Base-by-base conservation (phyloP, 2,329 filamentous ascomycete species). In the Decorospora gaudefroyi region DNA sequence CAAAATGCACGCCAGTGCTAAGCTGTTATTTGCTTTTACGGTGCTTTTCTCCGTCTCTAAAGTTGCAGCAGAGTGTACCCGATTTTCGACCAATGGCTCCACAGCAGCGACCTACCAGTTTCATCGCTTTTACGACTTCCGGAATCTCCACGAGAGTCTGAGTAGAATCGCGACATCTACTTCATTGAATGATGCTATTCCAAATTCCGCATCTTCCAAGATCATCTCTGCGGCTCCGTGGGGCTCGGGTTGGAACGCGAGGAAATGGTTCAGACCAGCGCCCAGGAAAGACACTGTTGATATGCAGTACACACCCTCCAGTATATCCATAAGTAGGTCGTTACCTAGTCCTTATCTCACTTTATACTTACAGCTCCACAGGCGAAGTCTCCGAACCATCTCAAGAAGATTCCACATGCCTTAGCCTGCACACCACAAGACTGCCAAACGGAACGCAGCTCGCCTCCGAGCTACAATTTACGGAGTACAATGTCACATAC, bases 101-200 rank as follows among this genome's bases (percentile, higher is more conserved):
- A 34, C 48, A 7, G 40, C 46, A 25, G 21, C 46, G 4, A 39
- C 31, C 2, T 56, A 49, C 31, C 36, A 45, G 12, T 56, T 49
- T 35, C 42, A 56, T 26, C 50, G 50, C 11, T 56, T 56, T 21
- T 56, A 51, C 31, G 51, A 56, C 34, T 56, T 56, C 13, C 41
- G 51, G 1, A 39, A 50, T 0, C 16, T 39, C 2, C 25, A 34
- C 16, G 34, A 43, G 8, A 5, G 21, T 11, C 3, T n/a, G 12
- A 6, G 23, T 7, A 25, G 17, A 13, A 13, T 26, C 10, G 26
- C 23, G 8, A 19, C 26, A 17, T 22, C 29, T 6, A 11, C 18
- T 12, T 7, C 18, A 13, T n/a, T 29, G 31, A 28, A n/a, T 7
- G 34, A 11, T 21, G 18, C 3, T 27, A 31, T 21, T 22, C 28